phyloP scores from a whole-genome alignment of 257 asterid species.

The Eustoma russellianum region DNA sequence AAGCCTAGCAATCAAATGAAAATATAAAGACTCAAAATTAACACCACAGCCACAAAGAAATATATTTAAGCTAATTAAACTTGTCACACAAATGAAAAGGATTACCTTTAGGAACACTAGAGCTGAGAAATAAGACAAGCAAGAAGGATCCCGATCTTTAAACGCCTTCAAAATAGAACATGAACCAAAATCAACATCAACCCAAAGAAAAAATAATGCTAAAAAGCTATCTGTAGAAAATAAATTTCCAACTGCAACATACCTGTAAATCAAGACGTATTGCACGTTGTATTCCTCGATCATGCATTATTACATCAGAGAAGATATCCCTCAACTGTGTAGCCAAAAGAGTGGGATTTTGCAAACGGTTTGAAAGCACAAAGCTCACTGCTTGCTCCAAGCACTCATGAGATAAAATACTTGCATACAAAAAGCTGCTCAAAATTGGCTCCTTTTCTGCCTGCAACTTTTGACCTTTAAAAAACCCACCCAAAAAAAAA shows the following conservation, averaged over 20 bases:
- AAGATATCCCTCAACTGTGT: conserved; percentile 34
- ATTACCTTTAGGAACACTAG: conserved; percentile 35
- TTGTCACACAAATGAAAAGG: conserved; percentile 4
- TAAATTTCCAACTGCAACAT: not conserved
- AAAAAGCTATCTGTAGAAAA: not conserved
- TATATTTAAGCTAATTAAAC: not conserved
- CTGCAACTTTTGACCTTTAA: conserved; percentile 13
- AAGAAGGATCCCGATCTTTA: conserved; percentile 39
- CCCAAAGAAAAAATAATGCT: not conserved
- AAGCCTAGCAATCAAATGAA: too few species aligned
- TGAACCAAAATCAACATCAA: not conserved
- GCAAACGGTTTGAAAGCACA: conserved; percentile 40
- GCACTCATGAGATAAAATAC: conserved; percentile 33
- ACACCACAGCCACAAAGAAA: not conserved
- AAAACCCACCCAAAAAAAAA: not conserved
- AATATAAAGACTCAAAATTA: too few species aligned
- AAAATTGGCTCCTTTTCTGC: conserved; percentile 42
- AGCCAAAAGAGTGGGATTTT: conserved; percentile 39
- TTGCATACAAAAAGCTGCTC: conserved; percentile 39
- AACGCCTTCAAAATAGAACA: conserved; percentile 22
- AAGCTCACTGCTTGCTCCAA: conserved; percentile 34
- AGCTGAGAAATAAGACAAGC: conserved; percentile 40
- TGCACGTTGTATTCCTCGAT: conserved; percentile 29
- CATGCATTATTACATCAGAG: conserved; percentile 30
- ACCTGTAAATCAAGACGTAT: conserved; percentile 42